Conservation (phyloP, 495 filamentous ascomycete genomes). For the Aspergillus bertholletiae region DNA sequence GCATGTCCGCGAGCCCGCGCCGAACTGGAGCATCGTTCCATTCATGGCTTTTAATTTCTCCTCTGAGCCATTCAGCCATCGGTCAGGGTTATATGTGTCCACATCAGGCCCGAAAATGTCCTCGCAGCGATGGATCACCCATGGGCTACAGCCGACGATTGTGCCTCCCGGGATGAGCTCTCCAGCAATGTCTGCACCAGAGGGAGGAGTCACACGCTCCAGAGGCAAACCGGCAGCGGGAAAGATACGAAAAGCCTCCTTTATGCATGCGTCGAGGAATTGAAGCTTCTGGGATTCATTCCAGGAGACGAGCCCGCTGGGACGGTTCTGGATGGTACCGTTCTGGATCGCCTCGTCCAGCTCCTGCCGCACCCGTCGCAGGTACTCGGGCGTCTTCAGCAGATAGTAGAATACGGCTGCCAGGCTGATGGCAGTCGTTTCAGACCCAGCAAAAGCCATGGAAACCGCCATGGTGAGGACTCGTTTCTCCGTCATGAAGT, state of each 20-base stretch:
- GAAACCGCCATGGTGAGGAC: constrained; percentile 31
- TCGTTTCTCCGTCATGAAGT: constrained; percentile 30
- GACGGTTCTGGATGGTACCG: constrained; percentile 47
- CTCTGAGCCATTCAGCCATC: constrained; percentile 48
- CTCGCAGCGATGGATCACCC: constrained; percentile 57
- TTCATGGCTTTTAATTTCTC: constrained; percentile 54
- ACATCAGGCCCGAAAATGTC: constrained; percentile 59
- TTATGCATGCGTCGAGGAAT: constrained; percentile 65
- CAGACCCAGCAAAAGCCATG: constrained; percentile 51
- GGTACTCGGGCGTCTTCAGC: constrained; percentile 46
- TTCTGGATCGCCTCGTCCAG: constrained; percentile 47
- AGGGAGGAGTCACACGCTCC: constrained; percentile 42
- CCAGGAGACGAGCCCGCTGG: constrained; percentile 56
- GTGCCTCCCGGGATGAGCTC: constrained; percentile 56
- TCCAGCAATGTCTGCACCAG: constrained; percentile 39
- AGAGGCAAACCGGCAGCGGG: constrained; percentile 57
- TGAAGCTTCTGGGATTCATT: constrained; percentile 53
- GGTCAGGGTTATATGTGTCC: constrained; percentile 54
- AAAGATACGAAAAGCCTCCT: constrained; percentile 63
- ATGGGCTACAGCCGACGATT: constrained; percentile 57
- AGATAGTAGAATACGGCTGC: constrained; percentile 63
- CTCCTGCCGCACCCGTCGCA: constrained; percentile 45
- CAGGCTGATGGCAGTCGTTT: constrained; percentile 65
- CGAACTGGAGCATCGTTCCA: constrained; percentile 62
- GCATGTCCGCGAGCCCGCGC: constrained; percentile 59